These are phyloP conservation scores for Bigelowiella natans DNA, from an alignment of 78 protist species.

Conservation along the genomic window DNA sequence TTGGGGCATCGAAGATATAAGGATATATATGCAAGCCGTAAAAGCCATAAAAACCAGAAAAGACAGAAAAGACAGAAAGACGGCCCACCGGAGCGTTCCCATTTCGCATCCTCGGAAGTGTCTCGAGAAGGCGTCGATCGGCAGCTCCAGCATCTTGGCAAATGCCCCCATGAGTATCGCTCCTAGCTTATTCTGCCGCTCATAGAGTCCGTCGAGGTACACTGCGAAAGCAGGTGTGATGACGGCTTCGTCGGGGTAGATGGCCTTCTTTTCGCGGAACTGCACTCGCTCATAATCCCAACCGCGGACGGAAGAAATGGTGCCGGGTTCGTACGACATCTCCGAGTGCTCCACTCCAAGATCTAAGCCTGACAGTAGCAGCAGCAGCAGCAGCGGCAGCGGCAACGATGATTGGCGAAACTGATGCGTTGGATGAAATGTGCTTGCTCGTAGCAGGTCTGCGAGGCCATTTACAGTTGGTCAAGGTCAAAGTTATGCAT, in stretches of 20 bases:
- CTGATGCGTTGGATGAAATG: too few relatives aligned
- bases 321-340: neutral
- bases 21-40: too few relatives aligned
- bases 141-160: neutral
- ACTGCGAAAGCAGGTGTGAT: neutral
- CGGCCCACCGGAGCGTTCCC: too few relatives aligned
- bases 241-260: too few relatives aligned
- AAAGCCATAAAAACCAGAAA: too few relatives aligned
- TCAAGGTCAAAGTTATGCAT: neutral
- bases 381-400: too few relatives aligned
- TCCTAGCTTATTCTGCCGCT: neutral
- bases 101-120: neutral
- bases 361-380: too few relatives aligned
- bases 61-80: too few relatives aligned
- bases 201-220: neutral
- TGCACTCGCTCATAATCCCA: neutral
- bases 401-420: too few relatives aligned
- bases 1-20: too few relatives aligned
- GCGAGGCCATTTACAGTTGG: neutral
- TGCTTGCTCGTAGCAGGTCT: neutral
- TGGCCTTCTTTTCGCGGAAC: neutral
- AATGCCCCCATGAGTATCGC: neutral
- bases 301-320: neutral
- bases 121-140: neutral
- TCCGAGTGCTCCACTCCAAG: too few relatives aligned